Base-by-base conservation (phyloP, 192 early-diverging fungal species). In the Gamsiella multidivaricata region DNA sequence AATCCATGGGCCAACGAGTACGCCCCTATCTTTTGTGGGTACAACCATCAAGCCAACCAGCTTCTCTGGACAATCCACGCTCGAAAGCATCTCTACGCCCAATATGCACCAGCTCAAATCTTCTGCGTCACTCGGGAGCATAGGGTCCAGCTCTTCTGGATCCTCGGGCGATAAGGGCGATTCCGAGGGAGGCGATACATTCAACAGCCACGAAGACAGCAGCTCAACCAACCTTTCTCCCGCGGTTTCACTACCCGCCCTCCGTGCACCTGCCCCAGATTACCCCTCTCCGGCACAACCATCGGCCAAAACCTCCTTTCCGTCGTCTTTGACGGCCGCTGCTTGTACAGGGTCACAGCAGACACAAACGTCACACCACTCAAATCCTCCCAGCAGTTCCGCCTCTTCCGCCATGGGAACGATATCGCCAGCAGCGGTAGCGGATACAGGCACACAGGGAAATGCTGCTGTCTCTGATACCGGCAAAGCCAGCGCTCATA, bases 41-140 rank as follows among this genome's bases (percentile, higher is more conserved):
- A 34, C 68, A 32, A 63, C 59, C 6, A 22, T 31, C 42, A 71
- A 63, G 45, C 39, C 39, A 14, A 34, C 39, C 39, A 57, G 61
- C 59, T 33, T 23, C n/a, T 47, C 52, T 46, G 53, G 22, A 47
- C 59, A 54, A 2, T 54, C 69, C 9, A 56, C 59, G 23, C 22
- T 60, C 22, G 45, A 61, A 15, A 54, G 17, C 32, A 71, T 63
- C 17, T 39, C 61, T 5, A 71, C 69, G 4, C 60, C 69, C n/a
- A 61, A 71, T 50, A 71, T 71, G 60, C 60, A 46, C 8, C 69
- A 71, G 23, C 61, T 71, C 31, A 61, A 63, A 34, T 57, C 69
- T 45, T 71, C 69, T 6, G 59, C 41, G 8, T 57, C 60, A 2
- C 42, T 71, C 3, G 69, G 46, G 3, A 63, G 69, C 39, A 57